These are phyloP conservation scores for Alternaria arborescens DNA, from an alignment of 2,329 filamentous ascomycete genomes.

Conservation along the genomic window DNA sequence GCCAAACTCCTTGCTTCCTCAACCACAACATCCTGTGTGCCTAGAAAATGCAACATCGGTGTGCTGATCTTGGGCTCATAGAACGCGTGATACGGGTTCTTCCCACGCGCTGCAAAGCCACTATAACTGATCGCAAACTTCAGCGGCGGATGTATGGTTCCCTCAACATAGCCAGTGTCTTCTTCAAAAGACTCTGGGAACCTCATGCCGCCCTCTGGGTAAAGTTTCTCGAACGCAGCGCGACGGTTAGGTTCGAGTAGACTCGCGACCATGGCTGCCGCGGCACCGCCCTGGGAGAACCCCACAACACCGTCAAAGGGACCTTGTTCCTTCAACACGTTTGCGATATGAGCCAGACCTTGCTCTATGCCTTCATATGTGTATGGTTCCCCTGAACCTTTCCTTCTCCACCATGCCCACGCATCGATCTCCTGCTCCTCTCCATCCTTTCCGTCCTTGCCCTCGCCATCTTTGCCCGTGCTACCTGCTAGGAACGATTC, in stretches of 20 bases:
- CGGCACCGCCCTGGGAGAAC: conserved; percentile 57
- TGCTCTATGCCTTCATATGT: conserved; percentile 73
- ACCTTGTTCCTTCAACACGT: conserved; percentile 38
- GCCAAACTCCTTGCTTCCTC: conserved; percentile 75
- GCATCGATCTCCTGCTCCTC: conserved; percentile 67
- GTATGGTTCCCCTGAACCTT: conserved; percentile 62
- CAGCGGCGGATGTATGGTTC: conserved; percentile 61
- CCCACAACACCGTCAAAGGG: conserved; percentile 50
- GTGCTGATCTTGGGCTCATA: conserved; percentile 80
- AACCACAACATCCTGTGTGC: conserved; percentile 86
- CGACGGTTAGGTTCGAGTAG: conserved; percentile 68
- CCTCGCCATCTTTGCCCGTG: conserved; percentile 21
- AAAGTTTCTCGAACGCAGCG: conserved; percentile 58
- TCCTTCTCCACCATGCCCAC: conserved; percentile 84
- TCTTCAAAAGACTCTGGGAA: conserved; percentile 60
- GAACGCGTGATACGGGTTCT: conserved; percentile 69
- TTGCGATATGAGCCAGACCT: conserved; percentile 70
- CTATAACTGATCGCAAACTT: conserved; percentile 81
- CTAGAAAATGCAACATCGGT: conserved; percentile 82
- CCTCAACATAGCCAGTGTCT: conserved; percentile 24
- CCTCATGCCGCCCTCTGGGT: conserved; percentile 55
- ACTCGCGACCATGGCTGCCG: conserved; percentile 75
- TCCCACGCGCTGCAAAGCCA: conserved; percentile 73
- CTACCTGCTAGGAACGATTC: conserved; percentile 60
- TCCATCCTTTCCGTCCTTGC: conserved; percentile 45